Evolutionary conservation across 345 rosid genomes (phyloP).

Genomic region (Rhodamnia rubescens): DNA sequence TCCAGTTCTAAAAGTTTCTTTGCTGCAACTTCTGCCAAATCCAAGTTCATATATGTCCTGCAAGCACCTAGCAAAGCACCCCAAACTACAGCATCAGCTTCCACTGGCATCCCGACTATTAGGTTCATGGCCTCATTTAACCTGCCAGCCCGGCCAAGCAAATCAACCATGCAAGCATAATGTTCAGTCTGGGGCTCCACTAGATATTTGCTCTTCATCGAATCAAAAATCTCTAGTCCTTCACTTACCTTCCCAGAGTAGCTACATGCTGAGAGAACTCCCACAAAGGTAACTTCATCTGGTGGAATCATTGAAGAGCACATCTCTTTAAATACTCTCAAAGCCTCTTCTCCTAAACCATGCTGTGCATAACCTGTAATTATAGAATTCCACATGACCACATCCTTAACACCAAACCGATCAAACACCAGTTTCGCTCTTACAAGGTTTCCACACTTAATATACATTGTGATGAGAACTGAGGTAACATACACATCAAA

Average conservation of each 20-base stretch:
- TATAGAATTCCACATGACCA: slow-evolving; percentile 79
- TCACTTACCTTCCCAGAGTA: slow-evolving; percentile 56
- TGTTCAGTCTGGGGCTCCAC: slow-evolving; percentile 47
- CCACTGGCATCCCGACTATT: slow-evolving; percentile 48
- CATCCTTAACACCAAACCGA: slow-evolving; percentile 41
- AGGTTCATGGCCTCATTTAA: slow-evolving; percentile 53
- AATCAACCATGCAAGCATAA: slow-evolving; percentile 77
- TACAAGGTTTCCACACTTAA: slow-evolving; percentile 65
- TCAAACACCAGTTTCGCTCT: slow-evolving; percentile 58
- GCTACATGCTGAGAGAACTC: slow-evolving; percentile 76
- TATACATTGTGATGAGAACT: slow-evolving; percentile 70
- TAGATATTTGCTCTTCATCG: slow-evolving; percentile 42
- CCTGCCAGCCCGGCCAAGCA: slow-evolving; percentile 72
- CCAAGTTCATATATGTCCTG: slow-evolving; percentile 46
- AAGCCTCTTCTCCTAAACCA: slow-evolving; percentile 62
- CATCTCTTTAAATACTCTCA: slow-evolving; percentile 50
- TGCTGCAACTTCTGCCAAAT: slow-evolving; percentile 70
- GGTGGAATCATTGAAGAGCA: slow-evolving; percentile 37
- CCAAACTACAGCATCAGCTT: slow-evolving; percentile 80
- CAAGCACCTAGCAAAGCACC: slow-evolving; percentile 76
- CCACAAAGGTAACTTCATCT: slow-evolving; percentile 64
- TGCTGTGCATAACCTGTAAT: slow-evolving; percentile 71
- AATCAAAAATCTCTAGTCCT: slow-evolving; percentile 55
- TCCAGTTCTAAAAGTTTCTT: slow-evolving; percentile 50
- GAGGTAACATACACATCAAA: slow-evolving; percentile 64